Conservation (phyloP, 2,329 filamentous ascomycete genomes). For the Davidsoniella eucalypti region DNA sequence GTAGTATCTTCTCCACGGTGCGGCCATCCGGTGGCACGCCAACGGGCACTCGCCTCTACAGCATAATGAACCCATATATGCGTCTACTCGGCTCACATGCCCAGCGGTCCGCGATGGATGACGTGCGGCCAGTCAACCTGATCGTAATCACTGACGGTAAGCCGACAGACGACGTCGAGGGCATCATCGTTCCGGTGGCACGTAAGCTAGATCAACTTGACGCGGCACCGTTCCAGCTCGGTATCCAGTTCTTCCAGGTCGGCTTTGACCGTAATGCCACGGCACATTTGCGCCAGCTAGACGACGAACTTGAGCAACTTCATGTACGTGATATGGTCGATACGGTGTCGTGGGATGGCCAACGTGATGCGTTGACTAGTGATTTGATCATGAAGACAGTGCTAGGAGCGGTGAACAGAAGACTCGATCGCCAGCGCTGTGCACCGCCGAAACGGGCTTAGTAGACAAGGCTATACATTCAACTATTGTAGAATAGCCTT, state of each 20-base stretch:
- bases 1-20: constrained; percentile 53
- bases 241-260: constrained; percentile 93
- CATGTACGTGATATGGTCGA: constrained; percentile 77
- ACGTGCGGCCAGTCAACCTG: constrained; percentile 66
- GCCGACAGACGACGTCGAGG: constrained; percentile 63
- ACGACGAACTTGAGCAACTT: constrained; percentile 44
- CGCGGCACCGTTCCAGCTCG: constrained; percentile 67
- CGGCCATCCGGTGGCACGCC: constrained; percentile 52
- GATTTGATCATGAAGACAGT: constrained; percentile 69
- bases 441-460: constrained; percentile 5
- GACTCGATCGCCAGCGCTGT: constrained; percentile 20
- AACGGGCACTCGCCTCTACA: constrained; percentile 53
- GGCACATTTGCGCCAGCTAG: constrained; percentile 51
- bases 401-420: constrained; percentile 53
- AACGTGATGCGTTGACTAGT: constrained; percentile 38
- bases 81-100: constrained; percentile 22
- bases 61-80: constrained; percentile 61
- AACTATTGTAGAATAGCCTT: too few species aligned
- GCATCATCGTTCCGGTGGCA: constrained; percentile 49
- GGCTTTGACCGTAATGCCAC: constrained; percentile 53
- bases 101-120: constrained; percentile 15
- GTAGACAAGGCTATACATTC: background rate
- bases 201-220: constrained; percentile 51
- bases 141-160: constrained; percentile 86
- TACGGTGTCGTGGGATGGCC: constrained; percentile 57